Percentiles rank a stretch among this genome's conserved stretches.
Evolutionary conservation across 1,284 basidiomycete genomes (phyloP).

Genomic region (Rhodotorula sp.): DNA sequence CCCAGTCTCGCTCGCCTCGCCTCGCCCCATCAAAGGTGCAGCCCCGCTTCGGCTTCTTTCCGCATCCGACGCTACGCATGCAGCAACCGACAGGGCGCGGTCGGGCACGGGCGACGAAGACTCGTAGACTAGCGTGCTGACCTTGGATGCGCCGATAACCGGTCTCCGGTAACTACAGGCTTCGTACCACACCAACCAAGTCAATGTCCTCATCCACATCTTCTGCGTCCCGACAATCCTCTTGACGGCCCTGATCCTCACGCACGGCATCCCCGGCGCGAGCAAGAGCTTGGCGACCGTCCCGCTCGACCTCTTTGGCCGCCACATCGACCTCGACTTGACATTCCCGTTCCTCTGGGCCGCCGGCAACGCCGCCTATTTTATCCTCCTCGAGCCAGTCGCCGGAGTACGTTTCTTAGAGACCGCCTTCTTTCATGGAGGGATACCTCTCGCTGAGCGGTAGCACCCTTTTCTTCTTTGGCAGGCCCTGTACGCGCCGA

Average conservation of each 20-base stretch:
- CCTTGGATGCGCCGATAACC: not conserved
- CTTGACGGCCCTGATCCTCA: constrained; percentile 39
- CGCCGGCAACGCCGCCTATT: constrained; percentile 42
- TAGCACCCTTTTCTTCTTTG: not conserved
- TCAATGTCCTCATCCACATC: constrained; percentile 41
- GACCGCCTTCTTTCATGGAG: too few species aligned
- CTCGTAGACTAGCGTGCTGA: too few species aligned
- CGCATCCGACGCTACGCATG: not conserved
- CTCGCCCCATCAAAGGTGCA: not conserved
- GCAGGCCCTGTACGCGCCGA: constrained; percentile 42
- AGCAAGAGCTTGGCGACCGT: constrained; percentile 20
- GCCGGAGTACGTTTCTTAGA: constrained; percentile 31
- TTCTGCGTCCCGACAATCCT: constrained; percentile 44
- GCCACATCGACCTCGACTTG: constrained; percentile 24
- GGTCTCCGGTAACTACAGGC: constrained; percentile 25
- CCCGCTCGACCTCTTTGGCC: constrained; percentile 15
- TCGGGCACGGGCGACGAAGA: too few species aligned
- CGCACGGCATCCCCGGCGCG: constrained; percentile 36
- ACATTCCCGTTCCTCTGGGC: constrained; percentile 37
- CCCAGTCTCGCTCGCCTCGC: not conserved
- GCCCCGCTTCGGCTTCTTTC: not conserved
- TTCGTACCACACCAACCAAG: constrained; percentile 43
- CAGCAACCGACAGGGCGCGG: not conserved
- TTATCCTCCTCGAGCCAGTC: constrained; percentile 43
- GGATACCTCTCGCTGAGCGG: not conserved